Evolutionary conservation across 768 basidiomycete genomes (phyloP), one percentile per base, ranked within the genome.

Genomic region (Udeniomyces megalosporus): DNA sequence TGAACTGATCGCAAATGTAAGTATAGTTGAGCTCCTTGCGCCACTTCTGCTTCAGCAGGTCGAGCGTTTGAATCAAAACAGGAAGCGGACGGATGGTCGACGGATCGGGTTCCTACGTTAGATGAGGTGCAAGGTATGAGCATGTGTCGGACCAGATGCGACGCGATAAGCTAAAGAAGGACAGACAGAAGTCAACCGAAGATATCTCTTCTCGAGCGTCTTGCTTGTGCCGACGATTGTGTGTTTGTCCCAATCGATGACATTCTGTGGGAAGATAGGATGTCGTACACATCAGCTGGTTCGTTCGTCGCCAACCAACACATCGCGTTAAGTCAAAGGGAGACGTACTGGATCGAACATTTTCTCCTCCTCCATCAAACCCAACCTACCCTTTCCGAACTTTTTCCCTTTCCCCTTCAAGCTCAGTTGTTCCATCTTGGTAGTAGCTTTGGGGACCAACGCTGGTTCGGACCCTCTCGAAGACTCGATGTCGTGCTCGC

Each of bases 1-100:
- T 97, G 77, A 99, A 89, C 74, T 99, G 95, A 70, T 86, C 95
- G 72, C 93, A 91, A 71, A 96, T 88, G 84, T 89, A 99, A 61
- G 80, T 75, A 70, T 96, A 95, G 71, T 79, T 79, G 35, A 73
- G 70, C 67, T 86, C 87, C 67, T 85, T 80, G 68, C 82, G 80
- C 90, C 93, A 97, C 62, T 84, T 84, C 58, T 78, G 79, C 75
- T 95, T 97, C 54, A 99, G 79, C 69, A 90, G 84, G 49, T 79
- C 74, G 50, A 97, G 79, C 8, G 95, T 95, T 74, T 84, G 80
- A 73, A 86, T 82, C 34, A 99, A 80, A 38, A 97, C 77, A 58
- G 79, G 72, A 67, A 88, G 84, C 29, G 95, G 95, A 48, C 95
- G 84, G 68, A 99, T 93, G 70, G 86, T 84, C 69, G 90, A 85